Percentiles rank a stretch among this genome's conserved stretches.
These are phyloP conservation scores for Aspergillus brunneoviolaceus DNA, from an alignment of 2,329 filamentous ascomycete genomes.

Conservation along the genomic window DNA sequence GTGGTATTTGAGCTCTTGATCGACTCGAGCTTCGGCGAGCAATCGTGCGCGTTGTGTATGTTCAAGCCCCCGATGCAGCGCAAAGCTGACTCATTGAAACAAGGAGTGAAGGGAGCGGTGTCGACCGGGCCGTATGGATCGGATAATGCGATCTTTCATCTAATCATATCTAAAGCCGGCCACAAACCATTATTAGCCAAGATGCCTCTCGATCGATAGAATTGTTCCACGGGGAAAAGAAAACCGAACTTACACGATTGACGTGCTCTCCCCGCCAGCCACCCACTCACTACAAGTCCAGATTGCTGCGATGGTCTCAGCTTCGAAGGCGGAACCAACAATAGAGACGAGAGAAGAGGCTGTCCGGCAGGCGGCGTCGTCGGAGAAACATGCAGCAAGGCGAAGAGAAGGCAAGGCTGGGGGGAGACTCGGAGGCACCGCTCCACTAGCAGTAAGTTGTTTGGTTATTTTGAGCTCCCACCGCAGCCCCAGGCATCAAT, in stretches of 20 bases:
- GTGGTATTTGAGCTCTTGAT: neutral
- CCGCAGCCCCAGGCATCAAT: conserved; percentile 30
- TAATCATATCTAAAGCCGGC: conserved; percentile 16
- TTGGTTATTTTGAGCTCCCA: conserved; percentile 23
- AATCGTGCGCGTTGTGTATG: neutral
- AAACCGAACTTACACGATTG: conserved; percentile 29
- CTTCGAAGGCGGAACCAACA: conserved; percentile 20
- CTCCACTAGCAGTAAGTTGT: conserved; percentile 9
- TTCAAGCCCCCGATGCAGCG: neutral
- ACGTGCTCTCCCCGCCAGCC: conserved; percentile 23
- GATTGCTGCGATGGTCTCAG: conserved; percentile 14
- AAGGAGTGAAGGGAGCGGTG: conserved; percentile 16
- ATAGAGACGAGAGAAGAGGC: conserved; percentile 24
- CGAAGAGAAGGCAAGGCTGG: conserved; percentile 12
- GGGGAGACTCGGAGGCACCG: neutral
- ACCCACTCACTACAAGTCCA: conserved; percentile 19
- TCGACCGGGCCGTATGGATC: neutral
- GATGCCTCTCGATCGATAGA: conserved; percentile 4
- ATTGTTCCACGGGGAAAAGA: neutral
- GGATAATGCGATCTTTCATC: conserved; percentile 3
- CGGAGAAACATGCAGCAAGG: conserved; percentile 34
- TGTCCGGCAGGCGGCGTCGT: conserved; percentile 34
- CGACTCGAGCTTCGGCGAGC: conserved; percentile 7
- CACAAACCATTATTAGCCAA: conserved; percentile 11
- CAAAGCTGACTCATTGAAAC: conserved; percentile 13